Evolutionary conservation across 768 basidiomycete genomes (phyloP).

Genomic region (Filobasidium floriforme): DNA sequence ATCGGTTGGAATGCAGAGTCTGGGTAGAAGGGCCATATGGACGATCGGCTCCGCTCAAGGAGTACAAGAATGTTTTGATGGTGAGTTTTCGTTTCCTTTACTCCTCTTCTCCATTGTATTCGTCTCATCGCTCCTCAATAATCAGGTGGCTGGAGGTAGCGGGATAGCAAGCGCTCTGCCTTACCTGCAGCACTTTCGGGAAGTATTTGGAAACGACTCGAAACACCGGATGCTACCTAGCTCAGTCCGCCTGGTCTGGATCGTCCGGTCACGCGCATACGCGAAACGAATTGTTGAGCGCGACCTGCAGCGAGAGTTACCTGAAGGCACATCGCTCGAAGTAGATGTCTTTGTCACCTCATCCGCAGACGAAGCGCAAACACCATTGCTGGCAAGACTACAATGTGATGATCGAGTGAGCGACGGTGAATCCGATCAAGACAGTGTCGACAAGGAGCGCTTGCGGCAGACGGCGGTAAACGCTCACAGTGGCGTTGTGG

Average conservation of each 20-base stretch:
- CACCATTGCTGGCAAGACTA: background rate
- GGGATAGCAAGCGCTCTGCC: background rate
- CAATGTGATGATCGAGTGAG: background rate
- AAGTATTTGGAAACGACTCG: background rate
- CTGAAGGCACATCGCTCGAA: background rate
- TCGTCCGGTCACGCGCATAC: conserved; percentile 24
- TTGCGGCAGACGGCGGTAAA: background rate
- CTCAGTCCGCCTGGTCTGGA: conserved; percentile 29
- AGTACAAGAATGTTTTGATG: conserved; percentile 24
- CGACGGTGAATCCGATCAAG: background rate
- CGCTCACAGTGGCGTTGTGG: background rate
- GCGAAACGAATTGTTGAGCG: conserved; percentile 19
- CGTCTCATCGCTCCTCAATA: background rate
- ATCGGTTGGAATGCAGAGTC: conserved; percentile 13
- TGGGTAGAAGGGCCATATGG: conserved; percentile 33
- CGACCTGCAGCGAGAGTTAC: conserved; percentile 5
- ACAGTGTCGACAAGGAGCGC: background rate
- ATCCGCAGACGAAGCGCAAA: background rate
- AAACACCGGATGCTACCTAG: conserved; percentile 5
- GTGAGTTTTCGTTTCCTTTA: conserved; percentile 22
- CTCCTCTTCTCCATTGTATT: background rate
- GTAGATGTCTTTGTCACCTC: background rate
- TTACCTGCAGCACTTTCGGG: background rate
- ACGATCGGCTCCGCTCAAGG: conserved; percentile 14
- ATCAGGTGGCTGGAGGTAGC: conserved; percentile 6